Evolutionary conservation across 176 grass and related monocot genomes (phyloP), one percentile per base, ranked within the genome.

Genomic region (Echinochloa phyllopogon): DNA sequence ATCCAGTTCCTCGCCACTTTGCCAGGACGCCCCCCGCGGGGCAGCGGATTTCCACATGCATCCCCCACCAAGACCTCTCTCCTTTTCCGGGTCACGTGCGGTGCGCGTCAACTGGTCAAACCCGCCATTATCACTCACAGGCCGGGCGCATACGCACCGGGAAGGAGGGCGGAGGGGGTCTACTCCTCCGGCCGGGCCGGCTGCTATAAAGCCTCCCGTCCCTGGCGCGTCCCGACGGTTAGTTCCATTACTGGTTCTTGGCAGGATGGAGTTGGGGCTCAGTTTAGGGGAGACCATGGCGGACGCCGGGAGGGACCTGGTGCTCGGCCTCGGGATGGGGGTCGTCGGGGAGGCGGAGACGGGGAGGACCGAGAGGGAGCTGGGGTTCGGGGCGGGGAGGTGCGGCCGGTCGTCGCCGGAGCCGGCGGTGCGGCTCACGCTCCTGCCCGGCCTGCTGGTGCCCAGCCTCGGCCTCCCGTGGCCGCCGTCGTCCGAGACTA

Each of bases 211-310:
- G 18, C 63, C 80, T 72, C 69, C 23, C 16, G 47, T 13, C 43
- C 53, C n/a, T 12, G 67, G 78, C 51, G 66, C 59, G 48, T 66
- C 56, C 71, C 48, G 58, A 49, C 61, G 87, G 81, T n/a, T n/a
- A n/a, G n/a, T 79, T 72, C 74, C 74, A 72, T 48, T 77, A 58
- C 33, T 17, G 72, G 81, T 78, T 63, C n/a, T 15, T 42, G 78
- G 79, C 64, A 55, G 48, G 78, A 96, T 96, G 94, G 91, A 96
- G 89, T 50, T 96, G 76, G 91, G 91, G 68, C 76, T 96, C 83
- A 94, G 94, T 84, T 75, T 96, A 40, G 94, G 91, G 13, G 71
- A 61, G 8, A 63, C 85, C 20, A 92, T 92, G 86, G 82, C 76
- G 27, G 87, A 94, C 18, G 86, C 78, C 40, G 89, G 89, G 45